Conservation (phyloP, 148 eudicot species). For the Pouteria glomerata region DNA sequence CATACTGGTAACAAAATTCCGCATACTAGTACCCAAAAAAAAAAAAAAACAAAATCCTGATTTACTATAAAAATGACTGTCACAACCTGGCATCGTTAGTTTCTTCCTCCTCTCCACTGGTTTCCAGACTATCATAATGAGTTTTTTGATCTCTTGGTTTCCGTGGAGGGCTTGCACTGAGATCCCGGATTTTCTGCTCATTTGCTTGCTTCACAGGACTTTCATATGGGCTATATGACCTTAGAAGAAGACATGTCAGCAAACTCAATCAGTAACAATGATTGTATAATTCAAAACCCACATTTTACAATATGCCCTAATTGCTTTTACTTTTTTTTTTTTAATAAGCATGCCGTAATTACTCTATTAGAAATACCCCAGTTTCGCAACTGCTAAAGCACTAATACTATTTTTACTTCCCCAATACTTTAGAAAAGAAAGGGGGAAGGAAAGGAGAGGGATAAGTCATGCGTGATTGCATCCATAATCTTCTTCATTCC, state of each 20-base stretch:
- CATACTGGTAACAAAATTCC: background rate
- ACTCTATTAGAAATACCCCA: background rate
- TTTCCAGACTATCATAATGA: slow-evolving; percentile 30
- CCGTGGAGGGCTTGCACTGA: slow-evolving; percentile 34
- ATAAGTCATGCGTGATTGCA: background rate
- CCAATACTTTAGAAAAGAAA: background rate
- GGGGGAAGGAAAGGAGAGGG: background rate
- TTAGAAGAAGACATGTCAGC: slow-evolving; percentile 11
- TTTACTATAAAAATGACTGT: slow-evolving; percentile 6
- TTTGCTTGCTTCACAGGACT: slow-evolving; percentile 26
- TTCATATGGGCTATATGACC: slow-evolving; percentile 39
- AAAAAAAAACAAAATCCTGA: slow-evolving; percentile 3
- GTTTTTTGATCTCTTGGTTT: slow-evolving; percentile 31
- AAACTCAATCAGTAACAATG: background rate
- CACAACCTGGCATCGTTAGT: slow-evolving; percentile 34
- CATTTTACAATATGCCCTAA: background rate
- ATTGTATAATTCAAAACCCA: background rate
- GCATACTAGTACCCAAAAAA: background rate
- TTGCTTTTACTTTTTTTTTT: no score
- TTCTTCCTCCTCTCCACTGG: slow-evolving; percentile 24
- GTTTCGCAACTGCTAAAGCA: background rate
- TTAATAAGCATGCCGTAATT: no score
- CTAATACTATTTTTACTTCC: background rate
- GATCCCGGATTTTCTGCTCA: slow-evolving; percentile 25
- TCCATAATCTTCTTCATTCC: background rate